Percentiles rank a stretch among this genome's conserved stretches.
These are phyloP conservation scores for Iris pallida DNA, from an alignment of 116 monocot species.

Conservation along the genomic window DNA sequence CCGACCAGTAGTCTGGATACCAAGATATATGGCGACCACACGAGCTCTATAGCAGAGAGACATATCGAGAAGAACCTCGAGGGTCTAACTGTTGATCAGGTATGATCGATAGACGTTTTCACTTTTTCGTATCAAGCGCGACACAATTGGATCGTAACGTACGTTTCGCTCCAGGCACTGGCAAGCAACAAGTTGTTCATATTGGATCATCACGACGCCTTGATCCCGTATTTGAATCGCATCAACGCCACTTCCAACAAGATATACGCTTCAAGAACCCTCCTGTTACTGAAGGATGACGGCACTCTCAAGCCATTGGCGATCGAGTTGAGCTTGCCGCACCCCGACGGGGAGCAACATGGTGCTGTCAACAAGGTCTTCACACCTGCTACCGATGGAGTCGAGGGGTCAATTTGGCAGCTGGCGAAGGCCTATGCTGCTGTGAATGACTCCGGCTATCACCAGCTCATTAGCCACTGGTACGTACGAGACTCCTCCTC, in stretches of 20 bases:
- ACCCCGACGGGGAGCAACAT: conserved; percentile 24
- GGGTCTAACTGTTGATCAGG: conserved; percentile 49
- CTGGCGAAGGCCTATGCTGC: conserved; percentile 15
- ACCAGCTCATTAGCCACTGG: conserved; percentile 27
- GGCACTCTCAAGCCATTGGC: conserved; percentile 58
- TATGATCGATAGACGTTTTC: not conserved
- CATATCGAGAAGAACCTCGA: conserved; percentile 37
- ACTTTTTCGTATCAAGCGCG: not conserved
- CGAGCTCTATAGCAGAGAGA: conserved; percentile 35
- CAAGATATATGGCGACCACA: conserved; percentile 38
- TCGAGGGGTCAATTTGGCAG: conserved; percentile 26
- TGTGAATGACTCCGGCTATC: conserved; percentile 16
- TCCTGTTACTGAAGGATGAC: conserved; percentile 36
- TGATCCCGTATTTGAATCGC: conserved; percentile 42
- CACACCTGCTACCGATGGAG: conserved; percentile 37
- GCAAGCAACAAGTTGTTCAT: conserved; percentile 42
- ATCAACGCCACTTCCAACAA: conserved; percentile 43
- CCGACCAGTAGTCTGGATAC: conserved; percentile 57
- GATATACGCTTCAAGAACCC: conserved; percentile 49
- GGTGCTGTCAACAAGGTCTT: conserved; percentile 49
- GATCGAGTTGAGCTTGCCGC: conserved; percentile 64
- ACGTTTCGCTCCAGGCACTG: conserved; percentile 23
- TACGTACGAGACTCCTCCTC: not conserved
- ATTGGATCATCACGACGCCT: conserved; percentile 48
- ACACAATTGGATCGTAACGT: not conserved